A percentile compares a stretch with the other conserved stretches of the same genome.
phyloP scores from a whole-genome alignment of 2,329 filamentous ascomycete species.

The Diplodia mutila region DNA sequence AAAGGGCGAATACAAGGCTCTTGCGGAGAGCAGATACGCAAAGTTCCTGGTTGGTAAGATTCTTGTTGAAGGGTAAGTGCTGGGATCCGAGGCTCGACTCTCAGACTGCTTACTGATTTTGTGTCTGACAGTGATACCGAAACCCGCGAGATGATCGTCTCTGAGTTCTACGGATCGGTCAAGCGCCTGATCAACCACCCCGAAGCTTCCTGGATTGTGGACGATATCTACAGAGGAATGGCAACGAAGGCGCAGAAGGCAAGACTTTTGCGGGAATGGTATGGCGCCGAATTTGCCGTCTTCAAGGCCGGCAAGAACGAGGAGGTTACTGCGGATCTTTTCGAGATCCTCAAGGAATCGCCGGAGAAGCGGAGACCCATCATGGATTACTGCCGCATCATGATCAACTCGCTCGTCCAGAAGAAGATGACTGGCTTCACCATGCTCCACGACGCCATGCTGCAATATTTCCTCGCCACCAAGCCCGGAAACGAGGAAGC shows the following conservation, averaged over 20 bases:
- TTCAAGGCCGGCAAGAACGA: slow-evolving; percentile 63
- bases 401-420: slow-evolving; percentile 91
- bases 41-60: slow-evolving; percentile 98
- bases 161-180: slow-evolving; percentile 93
- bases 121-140: slow-evolving; percentile 65
- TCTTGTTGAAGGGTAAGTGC: slow-evolving; percentile 71
- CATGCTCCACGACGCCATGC: slow-evolving; percentile 96
- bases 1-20: slow-evolving; percentile 77
- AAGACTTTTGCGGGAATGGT: slow-evolving; percentile 88
- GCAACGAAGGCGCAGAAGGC: slow-evolving; percentile 87
- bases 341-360: slow-evolving; percentile 71
- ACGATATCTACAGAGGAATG: slow-evolving; percentile 91
- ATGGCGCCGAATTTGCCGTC: slow-evolving; percentile 88
- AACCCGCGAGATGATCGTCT: slow-evolving; percentile 84
- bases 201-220: slow-evolving; percentile 95
- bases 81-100: neutral
- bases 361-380: slow-evolving; percentile 87
- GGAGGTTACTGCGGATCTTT: slow-evolving; percentile 68
- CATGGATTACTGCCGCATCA: slow-evolving; percentile 79
- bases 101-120: slow-evolving; percentile 3
- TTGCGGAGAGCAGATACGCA: slow-evolving; percentile 94
- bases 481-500: slow-evolving; percentile 79
- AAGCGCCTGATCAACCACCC: slow-evolving; percentile 93
- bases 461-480: slow-evolving; percentile 88
- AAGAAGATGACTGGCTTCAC: slow-evolving; percentile 98